Evolutionary conservation across 2,329 filamentous ascomycete species (phyloP), one percentile per base, ranked within the genome.

Genomic region (Neospermospora avenae): DNA sequence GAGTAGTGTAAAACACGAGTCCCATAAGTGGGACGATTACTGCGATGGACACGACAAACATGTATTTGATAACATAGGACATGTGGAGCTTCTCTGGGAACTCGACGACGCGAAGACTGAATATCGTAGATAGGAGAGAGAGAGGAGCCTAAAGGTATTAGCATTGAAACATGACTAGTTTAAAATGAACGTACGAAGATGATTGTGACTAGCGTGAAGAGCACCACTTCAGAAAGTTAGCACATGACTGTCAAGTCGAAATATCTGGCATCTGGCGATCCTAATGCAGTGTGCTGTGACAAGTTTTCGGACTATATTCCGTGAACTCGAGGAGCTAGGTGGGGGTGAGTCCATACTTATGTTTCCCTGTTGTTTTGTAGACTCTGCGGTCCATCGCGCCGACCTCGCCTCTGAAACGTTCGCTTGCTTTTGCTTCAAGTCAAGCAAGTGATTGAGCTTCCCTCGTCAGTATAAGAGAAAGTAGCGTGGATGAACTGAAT

Each of bases 181-280:
- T 22, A 6, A 14, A 34, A 54, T n/a, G 28, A 35, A 4, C 76
- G 67, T 63, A 78, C 77, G 55, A 80, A 80, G 20, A 79, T 67
- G 54, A 80, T 78, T 0, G 78, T 80, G 1, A 79, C 74, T 1
- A 79, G 64, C 0, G 78, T 80, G 57, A 80, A 80, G 1, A 78
- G 69, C 71, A 80, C 76, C 55, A 31, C 28, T 31, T 6, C 6
- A 31, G 28, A 31, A 31, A 31, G 11, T 31, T 31, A 31, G 28
- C 28, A 31, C 10, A 31, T 31, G 28, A 31, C 11, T 31, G 6
- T 5, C 11, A 31, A 10, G 28, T n/a, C n/a, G n/a, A n/a, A n/a
- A n/a, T n/a, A n/a, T n/a, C n/a, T n/a, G n/a, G n/a, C n/a, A n/a
- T n/a, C n/a, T n/a, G n/a, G n/a, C n/a, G n/a, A n/a, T n/a, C n/a